These are phyloP conservation scores for Pseudogymnoascus sp. DNA, from an alignment of 2,329 filamentous ascomycete genomes.

Conservation along the genomic window DNA sequence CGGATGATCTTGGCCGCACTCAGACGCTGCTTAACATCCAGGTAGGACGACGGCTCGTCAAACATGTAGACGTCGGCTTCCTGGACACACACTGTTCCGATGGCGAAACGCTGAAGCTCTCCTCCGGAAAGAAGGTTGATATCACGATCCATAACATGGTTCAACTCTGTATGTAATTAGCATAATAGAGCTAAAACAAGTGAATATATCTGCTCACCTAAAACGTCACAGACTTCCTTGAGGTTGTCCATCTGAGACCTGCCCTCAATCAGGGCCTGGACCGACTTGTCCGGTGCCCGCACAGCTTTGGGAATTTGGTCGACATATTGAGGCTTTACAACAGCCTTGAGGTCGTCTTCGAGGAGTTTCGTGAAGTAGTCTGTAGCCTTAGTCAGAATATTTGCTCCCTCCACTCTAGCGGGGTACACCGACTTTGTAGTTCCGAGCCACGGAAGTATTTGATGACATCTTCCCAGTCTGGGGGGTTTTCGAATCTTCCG, in stretches of 20 bases:
- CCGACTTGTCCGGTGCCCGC: constrained; percentile 69
- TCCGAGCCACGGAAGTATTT: constrained; percentile 98
- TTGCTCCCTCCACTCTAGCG: background rate
- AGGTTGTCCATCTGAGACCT: constrained; percentile 71
- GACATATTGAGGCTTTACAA: constrained; percentile 98
- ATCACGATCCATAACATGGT: constrained; percentile 86
- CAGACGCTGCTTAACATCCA: constrained; percentile 98
- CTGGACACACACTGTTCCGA: constrained; percentile 91
- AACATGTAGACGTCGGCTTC: constrained; percentile 99
- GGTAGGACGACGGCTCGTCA: constrained; percentile 95
- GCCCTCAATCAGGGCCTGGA: constrained; percentile 68
- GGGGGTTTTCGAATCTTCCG: constrained; percentile 89
- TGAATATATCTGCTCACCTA: constrained; percentile 41
- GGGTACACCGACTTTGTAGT: constrained; percentile 66
- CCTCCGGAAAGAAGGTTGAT: constrained; percentile 87
- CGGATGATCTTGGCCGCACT: constrained; percentile 88
- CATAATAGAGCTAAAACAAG: background rate
- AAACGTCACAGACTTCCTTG: constrained; percentile 70
- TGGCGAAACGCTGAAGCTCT: constrained; percentile 96
- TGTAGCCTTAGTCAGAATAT: constrained; percentile 29
- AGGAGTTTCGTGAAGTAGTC: constrained; percentile 99
- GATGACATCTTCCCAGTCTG: constrained; percentile 98
- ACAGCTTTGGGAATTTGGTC: constrained; percentile 95
- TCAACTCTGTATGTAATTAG: constrained; percentile 52
- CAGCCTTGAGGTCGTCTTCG: constrained; percentile 93